Conservation (phyloP, 2,329 filamentous ascomycete species). For the Sclerotinia sclerotiorum region DNA sequence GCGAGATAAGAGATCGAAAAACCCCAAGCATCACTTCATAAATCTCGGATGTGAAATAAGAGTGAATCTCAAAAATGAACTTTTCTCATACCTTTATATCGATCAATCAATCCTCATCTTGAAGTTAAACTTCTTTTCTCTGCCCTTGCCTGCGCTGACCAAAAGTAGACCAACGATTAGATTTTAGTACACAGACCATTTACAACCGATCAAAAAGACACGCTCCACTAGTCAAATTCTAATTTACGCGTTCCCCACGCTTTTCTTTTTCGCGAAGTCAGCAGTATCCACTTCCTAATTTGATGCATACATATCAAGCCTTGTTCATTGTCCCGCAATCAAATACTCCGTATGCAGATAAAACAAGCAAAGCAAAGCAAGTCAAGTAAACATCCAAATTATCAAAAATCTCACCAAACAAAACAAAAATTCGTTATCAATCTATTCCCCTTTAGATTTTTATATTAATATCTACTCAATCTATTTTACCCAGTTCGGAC, state of each 20-base stretch:
- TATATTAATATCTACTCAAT: slow-evolving; percentile 1
- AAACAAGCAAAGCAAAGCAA: neutral
- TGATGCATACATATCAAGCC: neutral
- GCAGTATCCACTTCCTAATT: slow-evolving; percentile 2
- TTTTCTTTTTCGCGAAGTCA: slow-evolving; percentile 22
- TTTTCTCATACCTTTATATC: slow-evolving; percentile 1
- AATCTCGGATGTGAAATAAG: neutral
- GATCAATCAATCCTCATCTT: neutral
- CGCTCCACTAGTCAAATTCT: slow-evolving; percentile 13
- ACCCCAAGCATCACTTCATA: neutral
- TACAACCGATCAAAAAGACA: neutral
- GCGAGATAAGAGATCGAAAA: neutral
- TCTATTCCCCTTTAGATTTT: slow-evolving; percentile 3
- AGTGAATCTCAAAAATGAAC: neutral
- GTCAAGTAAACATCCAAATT: neutral
- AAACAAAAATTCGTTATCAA: neutral
- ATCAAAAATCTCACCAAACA: neutral
- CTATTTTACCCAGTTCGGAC: too few relatives aligned
- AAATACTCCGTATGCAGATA: too few relatives aligned
- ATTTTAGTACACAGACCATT: neutral
- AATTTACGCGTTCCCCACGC: slow-evolving; percentile 20
- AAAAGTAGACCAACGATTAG: neutral
- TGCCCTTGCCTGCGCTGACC: neutral
- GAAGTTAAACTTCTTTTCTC: neutral
- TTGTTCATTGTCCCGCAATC: neutral